These are phyloP conservation scores for Annulohypoxylon truncatum DNA, from an alignment of 2,329 filamentous ascomycete species.

Conservation along the genomic window DNA sequence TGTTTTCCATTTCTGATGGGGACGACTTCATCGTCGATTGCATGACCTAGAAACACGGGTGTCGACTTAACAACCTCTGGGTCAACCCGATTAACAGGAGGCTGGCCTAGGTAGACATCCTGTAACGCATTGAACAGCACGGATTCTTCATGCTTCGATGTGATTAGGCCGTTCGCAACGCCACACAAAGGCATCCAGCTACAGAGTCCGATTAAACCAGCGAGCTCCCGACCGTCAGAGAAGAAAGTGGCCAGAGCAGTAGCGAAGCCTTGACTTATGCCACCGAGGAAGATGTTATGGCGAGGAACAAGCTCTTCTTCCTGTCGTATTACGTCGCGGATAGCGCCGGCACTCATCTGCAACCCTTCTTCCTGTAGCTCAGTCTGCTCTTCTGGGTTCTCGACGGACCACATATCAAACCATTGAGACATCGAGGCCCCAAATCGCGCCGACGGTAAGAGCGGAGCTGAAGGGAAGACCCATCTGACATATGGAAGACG, in stretches of 20 bases:
- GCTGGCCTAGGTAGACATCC: background rate
- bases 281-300: conserved; percentile 46
- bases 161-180: background rate
- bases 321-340: conserved; percentile 37
- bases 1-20: conserved; percentile 43
- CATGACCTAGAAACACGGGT: conserved; percentile 47
- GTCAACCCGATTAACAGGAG: background rate
- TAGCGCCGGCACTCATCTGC: conserved; percentile 31
- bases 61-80: background rate
- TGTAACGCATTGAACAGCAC: background rate
- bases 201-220: conserved; percentile 47
- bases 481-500: conserved; percentile 44
- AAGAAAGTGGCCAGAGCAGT: conserved; percentile 39
- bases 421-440: conserved; percentile 43
- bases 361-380: conserved; percentile 44
- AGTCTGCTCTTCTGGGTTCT: conserved; percentile 56
- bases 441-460: conserved; percentile 41
- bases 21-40: conserved; percentile 46
- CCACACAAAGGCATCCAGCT: conserved; percentile 46
- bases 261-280: conserved; percentile 51
- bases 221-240: conserved; percentile 27
- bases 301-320: conserved; percentile 43
- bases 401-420: conserved; percentile 49
- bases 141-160: background rate
- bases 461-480: conserved; percentile 47